Evolutionary conservation across 2,329 filamentous ascomycete species (phyloP).

Genomic region (Colletotrichum godetiae): DNA sequence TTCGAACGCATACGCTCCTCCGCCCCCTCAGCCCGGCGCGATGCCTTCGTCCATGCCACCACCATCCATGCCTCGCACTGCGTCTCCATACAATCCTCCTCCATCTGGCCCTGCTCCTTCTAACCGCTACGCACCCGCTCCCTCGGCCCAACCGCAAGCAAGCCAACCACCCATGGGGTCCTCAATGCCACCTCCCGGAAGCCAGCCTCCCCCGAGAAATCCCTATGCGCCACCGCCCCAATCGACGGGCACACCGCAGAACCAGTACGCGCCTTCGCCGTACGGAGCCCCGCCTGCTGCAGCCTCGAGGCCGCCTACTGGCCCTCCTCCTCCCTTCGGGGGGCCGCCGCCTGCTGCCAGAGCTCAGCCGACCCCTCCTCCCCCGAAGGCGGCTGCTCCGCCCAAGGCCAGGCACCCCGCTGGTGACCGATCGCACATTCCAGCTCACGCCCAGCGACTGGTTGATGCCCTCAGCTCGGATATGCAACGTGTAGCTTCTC

Average conservation of each 20-base stretch:
- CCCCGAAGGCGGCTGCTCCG: conserved; percentile 61
- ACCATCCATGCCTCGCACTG: conserved; percentile 73
- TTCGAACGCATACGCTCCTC: conserved; percentile 73
- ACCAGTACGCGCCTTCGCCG: conserved; percentile 72
- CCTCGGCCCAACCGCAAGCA: conserved; percentile 63
- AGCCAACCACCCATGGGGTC: conserved; percentile 54
- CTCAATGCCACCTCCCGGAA: conserved; percentile 52
- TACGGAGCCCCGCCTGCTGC: conserved; percentile 51
- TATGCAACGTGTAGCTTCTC: conserved; percentile 87
- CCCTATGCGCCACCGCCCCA: conserved; percentile 60
- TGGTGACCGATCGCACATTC: conserved; percentile 92
- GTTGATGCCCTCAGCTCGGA: conserved; percentile 85
- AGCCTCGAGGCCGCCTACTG: conserved; percentile 49
- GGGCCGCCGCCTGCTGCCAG: conserved; percentile 39
- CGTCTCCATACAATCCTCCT: conserved; percentile 88
- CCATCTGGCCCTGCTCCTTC: conserved; percentile 76
- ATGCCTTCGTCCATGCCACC: conserved; percentile 52
- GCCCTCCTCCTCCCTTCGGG: conserved; percentile 53
- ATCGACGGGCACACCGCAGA: conserved; percentile 53
- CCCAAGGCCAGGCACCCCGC: conserved; percentile 77
- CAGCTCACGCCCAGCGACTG: conserved; percentile 78
- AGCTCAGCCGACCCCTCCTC: conserved; percentile 55
- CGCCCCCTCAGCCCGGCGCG: conserved; percentile 52
- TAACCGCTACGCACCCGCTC: conserved; percentile 80
- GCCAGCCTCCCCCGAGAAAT: conserved; percentile 56